These are phyloP conservation scores for Solanum ossicruentum DNA, from an alignment of 257 asterid species.

Conservation along the genomic window DNA sequence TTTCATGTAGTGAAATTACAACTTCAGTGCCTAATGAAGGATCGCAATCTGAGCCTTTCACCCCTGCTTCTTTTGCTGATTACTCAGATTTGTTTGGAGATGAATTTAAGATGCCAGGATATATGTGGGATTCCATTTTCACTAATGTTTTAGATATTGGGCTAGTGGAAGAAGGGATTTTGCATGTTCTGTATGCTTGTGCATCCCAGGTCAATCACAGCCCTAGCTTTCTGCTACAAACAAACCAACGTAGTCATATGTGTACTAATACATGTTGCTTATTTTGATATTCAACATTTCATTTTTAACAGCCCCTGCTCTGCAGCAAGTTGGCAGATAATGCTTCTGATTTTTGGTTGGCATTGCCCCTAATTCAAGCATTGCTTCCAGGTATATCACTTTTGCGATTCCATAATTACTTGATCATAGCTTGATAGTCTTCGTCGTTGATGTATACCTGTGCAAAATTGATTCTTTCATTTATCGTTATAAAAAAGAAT, in stretches of 20 bases:
- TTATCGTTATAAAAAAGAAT: not conserved
- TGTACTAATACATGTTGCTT: not conserved
- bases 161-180: constrained; percentile 78
- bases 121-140: constrained; percentile 45
- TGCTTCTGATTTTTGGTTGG: constrained; percentile 61
- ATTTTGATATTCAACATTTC: constrained; percentile 1
- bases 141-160: constrained; percentile 64
- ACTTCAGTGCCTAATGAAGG: constrained; percentile 43
- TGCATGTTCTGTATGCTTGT: constrained; percentile 90
- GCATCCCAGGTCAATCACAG: constrained; percentile 74
- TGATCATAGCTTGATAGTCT: not conserved
- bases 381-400: constrained; percentile 68
- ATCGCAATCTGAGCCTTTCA: constrained; percentile 25
- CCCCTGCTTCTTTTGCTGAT: constrained; percentile 33
- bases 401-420: not conserved
- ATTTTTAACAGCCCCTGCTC: constrained; percentile 51
- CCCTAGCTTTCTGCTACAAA: not conserved
- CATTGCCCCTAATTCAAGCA: constrained; percentile 85
- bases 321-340: constrained; percentile 86
- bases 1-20: constrained; percentile 21
- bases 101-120: constrained; percentile 54
- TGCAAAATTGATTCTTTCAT: not conserved
- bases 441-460: not conserved
- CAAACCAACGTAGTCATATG: not conserved
- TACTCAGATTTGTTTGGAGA: constrained; percentile 78